Base-by-base conservation (phyloP, 2,329 filamentous ascomycete genomes). In the Diatrype stigma region DNA sequence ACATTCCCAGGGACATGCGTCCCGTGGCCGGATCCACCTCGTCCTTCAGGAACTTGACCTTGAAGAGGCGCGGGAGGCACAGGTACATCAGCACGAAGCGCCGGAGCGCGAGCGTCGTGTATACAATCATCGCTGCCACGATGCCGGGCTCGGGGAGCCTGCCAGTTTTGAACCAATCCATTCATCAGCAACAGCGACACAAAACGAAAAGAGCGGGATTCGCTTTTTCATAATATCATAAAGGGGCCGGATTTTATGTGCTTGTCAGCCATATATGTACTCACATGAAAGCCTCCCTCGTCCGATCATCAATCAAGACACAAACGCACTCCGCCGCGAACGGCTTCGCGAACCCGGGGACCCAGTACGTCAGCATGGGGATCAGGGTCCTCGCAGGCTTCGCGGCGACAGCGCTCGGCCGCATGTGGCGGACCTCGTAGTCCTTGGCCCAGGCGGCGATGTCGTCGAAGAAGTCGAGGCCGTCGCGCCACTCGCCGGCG, bases 201-300 rank as follows among this genome's bases (percentile, higher is more conserved):
- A 34, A 34, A 34, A 7, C 30, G 7, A 7, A 34, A 7, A 32
- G 44, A 42, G 40, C 19, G 26, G 30, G n/a, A n/a, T n/a, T n/a
- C n/a, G n/a, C n/a, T n/a, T n/a, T n/a, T n/a, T n/a, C n/a, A n/a
- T n/a, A n/a, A n/a, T n/a, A n/a, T n/a, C n/a, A n/a, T n/a, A n/a
- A n/a, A n/a, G n/a, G n/a, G n/a, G n/a, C n/a, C n/a, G n/a, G n/a
- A n/a, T n/a, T n/a, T n/a, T n/a, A n/a, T n/a, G n/a, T n/a, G n/a
- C n/a, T n/a, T n/a, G n/a, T n/a, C n/a, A 19, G 10, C n/a, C 37
- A n/a, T 19, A 38, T 45, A 3, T 49, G 16, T n/a, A 63, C 76
- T 65, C 68, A 86, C 82, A 80, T 68, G 75, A 90, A 89, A 0
- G 86, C 82, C 46, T 75, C 75, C 16, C 86, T 74, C 45, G 89